Base-by-base conservation (phyloP, 805 yeast genomes). In the Zygosaccharomyces bailii region DNA sequence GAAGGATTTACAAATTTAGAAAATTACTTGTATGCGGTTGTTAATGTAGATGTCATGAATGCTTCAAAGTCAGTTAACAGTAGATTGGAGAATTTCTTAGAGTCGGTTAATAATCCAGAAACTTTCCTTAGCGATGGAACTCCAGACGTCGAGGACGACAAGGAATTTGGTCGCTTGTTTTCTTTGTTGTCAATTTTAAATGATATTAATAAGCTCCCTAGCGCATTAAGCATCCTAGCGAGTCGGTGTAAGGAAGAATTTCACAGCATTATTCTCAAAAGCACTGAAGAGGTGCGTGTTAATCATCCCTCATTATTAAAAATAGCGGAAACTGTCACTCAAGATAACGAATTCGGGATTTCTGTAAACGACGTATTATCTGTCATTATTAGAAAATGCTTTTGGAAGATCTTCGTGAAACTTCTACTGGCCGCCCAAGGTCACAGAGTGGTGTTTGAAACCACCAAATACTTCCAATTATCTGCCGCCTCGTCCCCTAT, bases 381-480 rank as follows among this genome's bases (percentile, higher is more conserved):
- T 0, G 61, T 74, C 0, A 73, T 86, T 0, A 65, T 89, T 24
- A 79, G 82, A 51, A 88, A 86, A 49, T 72, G 88, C 32, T 84
- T 85, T 50, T 79, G 85, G 62, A 72, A 79, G 6, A 71, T 87
- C n/a, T 88, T 84, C 55, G 69, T 78, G 21, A 81, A 79, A 59
- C 63, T 79, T 42, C 65, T 82, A 32, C 72, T 80, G 18, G 79
- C 85, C 4, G 63, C 87, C 14, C 93, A 86, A 65, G 75, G 78
- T 18, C 89, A 86, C 57, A 71, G 83, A 23, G 80, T 83, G 1
- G 72, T 88, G 4, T 69, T 69, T 48, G 89, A 82, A 49, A 74
- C 84, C 10, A 70, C 76, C 5, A 65, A 67, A 13, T 51, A 57
- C 7, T 50, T 67, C 6, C 65, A 65, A 32, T 54, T 56, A 2